Conservation (phyloP, 306 rosid species). For the Phaseolus lunatus region DNA sequence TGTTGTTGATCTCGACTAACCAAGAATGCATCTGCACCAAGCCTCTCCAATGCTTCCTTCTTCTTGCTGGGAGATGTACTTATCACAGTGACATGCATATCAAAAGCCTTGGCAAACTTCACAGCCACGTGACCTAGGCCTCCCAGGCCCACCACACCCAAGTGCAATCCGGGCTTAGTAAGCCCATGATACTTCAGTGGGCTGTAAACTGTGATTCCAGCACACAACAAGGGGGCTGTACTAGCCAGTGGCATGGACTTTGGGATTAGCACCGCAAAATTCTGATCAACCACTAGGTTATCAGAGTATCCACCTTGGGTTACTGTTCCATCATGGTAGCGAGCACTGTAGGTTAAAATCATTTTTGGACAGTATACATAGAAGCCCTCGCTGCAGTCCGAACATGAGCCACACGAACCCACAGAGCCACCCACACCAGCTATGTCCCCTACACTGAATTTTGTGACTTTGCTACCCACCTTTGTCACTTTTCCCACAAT, state of each 20-base stretch:
- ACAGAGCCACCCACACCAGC: slow-evolving; percentile 48
- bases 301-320: slow-evolving; percentile 58
- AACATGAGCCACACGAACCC: slow-evolving; percentile 57
- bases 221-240: slow-evolving; percentile 57
- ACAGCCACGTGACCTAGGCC: slow-evolving; percentile 65
- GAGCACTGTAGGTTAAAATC: slow-evolving; percentile 37
- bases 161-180: slow-evolving; percentile 37
- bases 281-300: slow-evolving; percentile 47
- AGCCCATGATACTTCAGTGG: slow-evolving; percentile 55
- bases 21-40: slow-evolving; percentile 57
- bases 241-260: slow-evolving; percentile 45
- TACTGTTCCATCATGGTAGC: slow-evolving; percentile 47
- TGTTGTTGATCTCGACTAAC: slow-evolving; percentile 54
- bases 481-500: slow-evolving; percentile 55
- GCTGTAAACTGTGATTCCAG: slow-evolving; percentile 61
- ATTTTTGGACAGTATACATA: slow-evolving; percentile 52
- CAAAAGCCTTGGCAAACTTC: slow-evolving; percentile 62
- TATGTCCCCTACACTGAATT: slow-evolving; percentile 53
- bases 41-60: slow-evolving; percentile 56
- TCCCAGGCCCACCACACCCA: slow-evolving; percentile 58
- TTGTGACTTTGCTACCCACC: slow-evolving; percentile 50
- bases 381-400: slow-evolving; percentile 35
- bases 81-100: slow-evolving; percentile 50
- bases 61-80: slow-evolving; percentile 54
- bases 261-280: slow-evolving; percentile 39